Base-by-base conservation (phyloP, 805 yeast genomes). In the Kurtzmaniella fragi region DNA sequence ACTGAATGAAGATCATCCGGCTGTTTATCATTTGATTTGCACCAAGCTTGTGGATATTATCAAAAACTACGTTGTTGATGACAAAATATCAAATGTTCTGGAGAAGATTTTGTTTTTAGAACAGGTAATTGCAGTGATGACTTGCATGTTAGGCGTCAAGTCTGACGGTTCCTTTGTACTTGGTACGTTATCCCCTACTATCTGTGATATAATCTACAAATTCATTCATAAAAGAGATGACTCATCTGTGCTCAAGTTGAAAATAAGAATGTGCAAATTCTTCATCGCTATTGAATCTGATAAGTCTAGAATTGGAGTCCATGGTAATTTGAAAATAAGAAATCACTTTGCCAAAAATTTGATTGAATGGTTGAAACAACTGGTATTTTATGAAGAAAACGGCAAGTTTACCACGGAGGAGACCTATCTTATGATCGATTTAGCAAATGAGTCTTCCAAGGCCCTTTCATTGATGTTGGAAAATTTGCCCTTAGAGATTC, bases 401-500 rank as follows among this genome's bases (percentile, higher is more conserved):
- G 30, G 30, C 5, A 28, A 13, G 9, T 28, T 13, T 31, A 40
- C 34, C 38, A 10, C 33, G 32, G 82, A 77, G 36, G 43, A 67
- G 31, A 75, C 71, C 20, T 73, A 68, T 43, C 53, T 78, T 27
- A 69, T 70, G 39, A 58, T 79, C 35, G 87, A 80, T 53, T 66
- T 81, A n/a, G 78, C 84, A 0, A 68, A 74, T 6, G 90, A 83
- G 51, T 70, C 82, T 32, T 76, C 85, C 0, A 71, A 70, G 45
- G 77, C 81, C 15, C 56, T 84, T 39, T 71, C 82, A 2, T 54
- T 71, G 16, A 67, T 80, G 15, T 67, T 85, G 17, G 73, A 73
- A 20, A 67, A 71, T n/a, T 55, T 82, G 26, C 72, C 82, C 3
- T 55, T 82, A 32, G 90, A 80, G 41, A 70, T 74, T 17, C 82